Percentiles rank a stretch among this genome's conserved stretches.
phyloP scores from a whole-genome alignment of 2,329 filamentous ascomycete species.

The Exophiala aquamarina region DNA sequence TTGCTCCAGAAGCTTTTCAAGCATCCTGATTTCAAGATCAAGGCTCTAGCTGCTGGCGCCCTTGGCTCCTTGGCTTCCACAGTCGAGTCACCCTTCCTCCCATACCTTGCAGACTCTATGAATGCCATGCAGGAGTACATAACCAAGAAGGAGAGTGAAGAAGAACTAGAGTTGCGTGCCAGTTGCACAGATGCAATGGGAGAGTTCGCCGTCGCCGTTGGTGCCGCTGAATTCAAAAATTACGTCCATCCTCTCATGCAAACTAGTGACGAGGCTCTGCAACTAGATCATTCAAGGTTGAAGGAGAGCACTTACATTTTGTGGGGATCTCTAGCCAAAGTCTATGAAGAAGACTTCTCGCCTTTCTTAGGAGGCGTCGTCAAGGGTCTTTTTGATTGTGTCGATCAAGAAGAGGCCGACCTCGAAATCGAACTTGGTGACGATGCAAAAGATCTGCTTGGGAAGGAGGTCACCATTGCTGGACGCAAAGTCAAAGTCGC shows the following conservation, averaged over 20 bases:
- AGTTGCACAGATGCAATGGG: slow-evolving; percentile 91
- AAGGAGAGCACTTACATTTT: slow-evolving; percentile 97
- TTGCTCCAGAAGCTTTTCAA: slow-evolving; percentile 81
- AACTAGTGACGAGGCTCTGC: slow-evolving; percentile 85
- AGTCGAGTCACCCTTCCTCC: slow-evolving; percentile 76
- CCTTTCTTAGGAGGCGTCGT: slow-evolving; percentile 48
- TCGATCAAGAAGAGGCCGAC: slow-evolving; percentile 85
- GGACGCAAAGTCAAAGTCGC: slow-evolving; percentile 86
- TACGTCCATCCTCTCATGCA: slow-evolving; percentile 90
- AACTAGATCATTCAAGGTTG: slow-evolving; percentile 83
- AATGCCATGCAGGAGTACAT: slow-evolving; percentile 81
- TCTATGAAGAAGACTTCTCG: slow-evolving; percentile 70
- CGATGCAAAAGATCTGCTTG: slow-evolving; percentile 70
- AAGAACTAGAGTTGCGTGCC: slow-evolving; percentile 85
- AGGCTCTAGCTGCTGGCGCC: slow-evolving; percentile 83
- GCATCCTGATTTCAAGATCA: slow-evolving; percentile 84
- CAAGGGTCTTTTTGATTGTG: slow-evolving; percentile 70
- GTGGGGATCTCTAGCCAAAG: slow-evolving; percentile 91
- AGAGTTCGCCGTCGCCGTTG: slow-evolving; percentile 86
- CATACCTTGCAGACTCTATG: slow-evolving; percentile 93
- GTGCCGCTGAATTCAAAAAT: slow-evolving; percentile 80
- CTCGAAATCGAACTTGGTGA: slow-evolving; percentile 74
- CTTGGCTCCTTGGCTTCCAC: slow-evolving; percentile 88
- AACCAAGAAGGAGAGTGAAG: slow-evolving; percentile 81
- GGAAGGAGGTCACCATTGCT: slow-evolving; percentile 72